Evolutionary conservation across 345 rosid species (phyloP).

Genomic region (Arabidopsis arenosa): DNA sequence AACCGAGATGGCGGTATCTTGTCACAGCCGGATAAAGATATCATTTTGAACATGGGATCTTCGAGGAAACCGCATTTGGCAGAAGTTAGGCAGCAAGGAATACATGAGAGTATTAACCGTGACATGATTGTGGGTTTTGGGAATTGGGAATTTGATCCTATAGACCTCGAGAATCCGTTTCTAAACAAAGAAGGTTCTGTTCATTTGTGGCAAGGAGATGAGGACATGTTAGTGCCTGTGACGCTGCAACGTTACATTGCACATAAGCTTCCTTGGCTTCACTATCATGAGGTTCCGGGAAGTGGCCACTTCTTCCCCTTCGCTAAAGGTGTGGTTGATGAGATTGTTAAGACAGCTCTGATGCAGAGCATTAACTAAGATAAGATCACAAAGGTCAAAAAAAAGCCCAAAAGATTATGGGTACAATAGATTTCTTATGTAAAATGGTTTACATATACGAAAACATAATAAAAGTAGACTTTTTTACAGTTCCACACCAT

Average conservation of each 20-base stretch:
- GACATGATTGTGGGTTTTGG: constrained; percentile 61
- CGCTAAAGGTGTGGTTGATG: constrained; percentile 48
- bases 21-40: constrained; percentile 48
- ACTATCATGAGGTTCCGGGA: constrained; percentile 66
- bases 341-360: constrained; percentile 53
- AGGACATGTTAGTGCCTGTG: constrained; percentile 64
- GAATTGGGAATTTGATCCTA: constrained; percentile 78
- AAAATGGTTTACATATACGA: neutral
- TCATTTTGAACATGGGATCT: constrained; percentile 32
- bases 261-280: constrained; percentile 71
- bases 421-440: neutral
- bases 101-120: constrained; percentile 58
- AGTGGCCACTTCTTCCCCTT: constrained; percentile 57
- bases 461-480: neutral
- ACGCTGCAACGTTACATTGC: constrained; percentile 56
- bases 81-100: constrained; percentile 65
- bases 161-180: constrained; percentile 63
- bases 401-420: neutral
- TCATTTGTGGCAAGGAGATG: constrained; percentile 79
- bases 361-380: neutral
- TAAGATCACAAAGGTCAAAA: neutral
- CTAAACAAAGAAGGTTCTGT: constrained; percentile 53
- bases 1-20: constrained; percentile 31
- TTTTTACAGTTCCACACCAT: constrained; percentile 14
- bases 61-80: constrained; percentile 43